Evolutionary conservation across 805 yeast species (phyloP), one percentile per base, ranked within the genome.

Genomic region (Vanderwaltozyma tropicalis): DNA sequence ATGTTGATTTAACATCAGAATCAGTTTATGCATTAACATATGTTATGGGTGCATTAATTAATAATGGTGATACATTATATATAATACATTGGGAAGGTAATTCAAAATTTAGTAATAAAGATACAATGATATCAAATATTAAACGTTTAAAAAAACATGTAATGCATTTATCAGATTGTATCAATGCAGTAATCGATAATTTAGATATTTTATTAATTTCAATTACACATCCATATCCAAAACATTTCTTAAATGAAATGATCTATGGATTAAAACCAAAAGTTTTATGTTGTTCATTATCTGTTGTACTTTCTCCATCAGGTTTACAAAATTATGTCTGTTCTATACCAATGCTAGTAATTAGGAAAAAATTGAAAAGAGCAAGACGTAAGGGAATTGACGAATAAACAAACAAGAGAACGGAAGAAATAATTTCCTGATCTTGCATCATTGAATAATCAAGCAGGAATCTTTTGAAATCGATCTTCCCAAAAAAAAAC

Each of bases 11-110:
- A 44, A 77, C 89, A 3, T 81, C 85, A 0, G 96, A 86, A 54
- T 79, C 94, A 2, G 68, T 70, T 28, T 82, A 81, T 57, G 92
- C 96, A 0, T 66, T 88, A 17, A 92, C 85, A 50, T 87, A 95
- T 82, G 74, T 87, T 31, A 68, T 88, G 47, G 96, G 96, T 2
- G 74, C 94, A 0, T 80, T 86, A 0, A 67, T 87, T 33, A 80
- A 78, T 17, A 87, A 84, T 51, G 92, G 92, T 0, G 81, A 86
- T 38, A 85, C 87, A 0, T 60, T 87, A 38, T 84, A 82, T 54
- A 73, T 85, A 16, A 75, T 85, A 14, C 54, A 57, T 38, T 52
- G 55, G 53, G 55, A 52, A 22, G 35, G 41, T 27, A 28, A 24
- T 13, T 37, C 39, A 25, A 31, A 39, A 15, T 29, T 35, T 5